Percentiles rank a stretch among this genome's conserved stretches.
Evolutionary conservation across 371 early-diverging fungal species (phyloP).

Genomic region (Umbelopsis sp.): DNA sequence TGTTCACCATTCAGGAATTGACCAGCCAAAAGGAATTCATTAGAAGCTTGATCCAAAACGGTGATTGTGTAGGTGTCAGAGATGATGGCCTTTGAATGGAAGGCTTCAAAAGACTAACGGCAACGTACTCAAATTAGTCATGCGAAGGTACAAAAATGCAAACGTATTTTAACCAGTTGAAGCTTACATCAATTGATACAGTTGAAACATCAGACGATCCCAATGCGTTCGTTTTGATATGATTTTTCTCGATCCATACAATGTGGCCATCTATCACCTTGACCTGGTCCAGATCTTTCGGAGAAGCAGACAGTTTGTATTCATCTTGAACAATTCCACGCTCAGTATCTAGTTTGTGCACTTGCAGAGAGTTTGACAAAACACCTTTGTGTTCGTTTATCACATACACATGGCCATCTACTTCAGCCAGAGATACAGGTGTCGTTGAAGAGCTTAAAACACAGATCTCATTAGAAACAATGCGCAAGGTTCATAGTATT

Average conservation of each 20-base stretch:
- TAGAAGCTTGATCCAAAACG: not conserved
- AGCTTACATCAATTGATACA: conserved; percentile 28
- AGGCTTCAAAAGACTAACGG: not conserved
- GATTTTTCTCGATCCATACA: conserved; percentile 41
- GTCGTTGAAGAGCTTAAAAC: conserved; percentile 5
- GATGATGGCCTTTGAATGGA: not conserved
- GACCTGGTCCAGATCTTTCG: conserved; percentile 19
- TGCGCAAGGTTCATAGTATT: not conserved
- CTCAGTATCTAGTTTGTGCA: conserved; percentile 13
- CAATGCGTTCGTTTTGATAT: conserved; percentile 40
- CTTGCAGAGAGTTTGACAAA: conserved; percentile 22
- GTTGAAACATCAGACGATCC: conserved; percentile 31
- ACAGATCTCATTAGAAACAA: not conserved
- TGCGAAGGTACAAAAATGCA: not conserved
- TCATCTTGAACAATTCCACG: conserved; percentile 8
- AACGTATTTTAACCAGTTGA: not conserved
- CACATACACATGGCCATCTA: not conserved
- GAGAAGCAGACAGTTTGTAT: not conserved
- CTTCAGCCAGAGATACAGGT: not conserved
- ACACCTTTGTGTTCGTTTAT: conserved; percentile 11
- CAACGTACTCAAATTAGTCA: not conserved
- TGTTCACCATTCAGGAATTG: conserved; percentile 21
- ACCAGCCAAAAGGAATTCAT: conserved; percentile 17
- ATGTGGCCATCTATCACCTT: conserved; percentile 29
- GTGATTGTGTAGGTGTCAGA: not conserved